Evolutionary conservation across 495 filamentous ascomycete genomes (phyloP).

Genomic region (Neurospora sp.): DNA sequence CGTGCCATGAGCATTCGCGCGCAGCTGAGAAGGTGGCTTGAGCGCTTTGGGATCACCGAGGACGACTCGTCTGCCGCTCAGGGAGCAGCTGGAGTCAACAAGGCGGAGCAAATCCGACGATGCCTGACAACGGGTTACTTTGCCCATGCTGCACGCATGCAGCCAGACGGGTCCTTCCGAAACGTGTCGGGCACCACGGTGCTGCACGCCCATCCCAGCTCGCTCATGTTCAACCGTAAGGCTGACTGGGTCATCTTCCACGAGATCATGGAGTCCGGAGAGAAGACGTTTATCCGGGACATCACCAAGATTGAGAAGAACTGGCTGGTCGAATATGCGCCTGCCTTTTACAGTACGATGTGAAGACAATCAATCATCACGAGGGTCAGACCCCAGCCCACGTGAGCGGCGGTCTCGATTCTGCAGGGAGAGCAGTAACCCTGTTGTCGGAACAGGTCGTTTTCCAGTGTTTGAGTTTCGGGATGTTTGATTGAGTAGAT

Average conservation of each 20-base stretch:
- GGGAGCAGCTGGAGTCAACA: slow-evolving; percentile 20
- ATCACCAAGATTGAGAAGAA: slow-evolving; percentile 82
- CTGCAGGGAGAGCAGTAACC: neutral
- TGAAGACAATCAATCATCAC: neutral
- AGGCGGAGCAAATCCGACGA: slow-evolving; percentile 64
- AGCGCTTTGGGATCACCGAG: slow-evolving; percentile 68
- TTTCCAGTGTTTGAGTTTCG: neutral
- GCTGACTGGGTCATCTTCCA: slow-evolving; percentile 97
- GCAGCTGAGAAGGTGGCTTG: slow-evolving; percentile 79
- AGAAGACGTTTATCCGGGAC: slow-evolving; percentile 86
- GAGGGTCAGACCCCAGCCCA: neutral
- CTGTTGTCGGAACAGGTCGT: neutral
- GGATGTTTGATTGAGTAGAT: neutral
- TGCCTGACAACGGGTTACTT: slow-evolving; percentile 92
- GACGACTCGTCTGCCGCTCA: slow-evolving; percentile 39
- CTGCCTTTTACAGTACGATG: slow-evolving; percentile 63
- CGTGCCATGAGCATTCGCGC: slow-evolving; percentile 78
- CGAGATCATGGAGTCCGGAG: slow-evolving; percentile 84
- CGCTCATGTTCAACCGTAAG: slow-evolving; percentile 94
- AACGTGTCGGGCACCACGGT: slow-evolving; percentile 63
- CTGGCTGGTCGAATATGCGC: slow-evolving; percentile 85
- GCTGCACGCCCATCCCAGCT: slow-evolving; percentile 84
- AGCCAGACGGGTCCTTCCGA: slow-evolving; percentile 82
- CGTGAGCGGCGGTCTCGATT: neutral
- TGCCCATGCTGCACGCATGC: slow-evolving; percentile 92